Base-by-base conservation (phyloP, 495 filamentous ascomycete species). In the Podospora anserina region DNA sequence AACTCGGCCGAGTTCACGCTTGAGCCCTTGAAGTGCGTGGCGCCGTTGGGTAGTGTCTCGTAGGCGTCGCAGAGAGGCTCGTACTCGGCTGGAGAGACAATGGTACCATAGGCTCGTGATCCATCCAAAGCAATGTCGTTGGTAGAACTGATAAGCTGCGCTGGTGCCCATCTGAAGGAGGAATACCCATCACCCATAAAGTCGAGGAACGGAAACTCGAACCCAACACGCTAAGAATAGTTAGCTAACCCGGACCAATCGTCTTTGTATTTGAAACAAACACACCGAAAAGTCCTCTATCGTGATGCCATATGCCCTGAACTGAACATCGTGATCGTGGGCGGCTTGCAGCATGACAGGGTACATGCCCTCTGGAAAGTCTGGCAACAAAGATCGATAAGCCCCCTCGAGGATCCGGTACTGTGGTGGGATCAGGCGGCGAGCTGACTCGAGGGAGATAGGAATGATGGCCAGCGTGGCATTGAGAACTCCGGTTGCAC, bases 181-280 rank as follows among this genome's bases (percentile, higher is more conserved):
- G 76, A 72, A 63, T 77, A 68, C 0, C 79, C 79, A 59, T 79
- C 74, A 32, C 73, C 72, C 4, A 78, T 62, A 55, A 79, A 69
- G 63, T 79, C 78, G 13, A 82, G n/a, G 68, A 81, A 82, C 13
- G 80, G 80, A 68, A 82, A 82, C 76, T 82, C 80, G 44, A 82
- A 76, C 2, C 78, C 79, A n/a, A 77, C 76, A 7, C 79, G 76
- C 80, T 82, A 59, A 2, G 15, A 57, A 2, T 15, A 3, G 66
- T 74, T 67, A 74, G 64, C 59, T 65, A 58, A 26, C 26, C n/a
- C 19, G 2, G 16, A 13, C 26, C 53, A 56, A 34, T 26, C 1
- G 3, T 3, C 9, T 11, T 16, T 16, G 6, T 49, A 4, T 49
- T 3, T 49, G 6, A 5, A 23, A 30, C 18, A 19, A 28, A 66